These are phyloP conservation scores for Anthoceros angustus DNA, from an alignment of 225 moss, liverwort and hornwort genomes.

Conservation along the genomic window DNA sequence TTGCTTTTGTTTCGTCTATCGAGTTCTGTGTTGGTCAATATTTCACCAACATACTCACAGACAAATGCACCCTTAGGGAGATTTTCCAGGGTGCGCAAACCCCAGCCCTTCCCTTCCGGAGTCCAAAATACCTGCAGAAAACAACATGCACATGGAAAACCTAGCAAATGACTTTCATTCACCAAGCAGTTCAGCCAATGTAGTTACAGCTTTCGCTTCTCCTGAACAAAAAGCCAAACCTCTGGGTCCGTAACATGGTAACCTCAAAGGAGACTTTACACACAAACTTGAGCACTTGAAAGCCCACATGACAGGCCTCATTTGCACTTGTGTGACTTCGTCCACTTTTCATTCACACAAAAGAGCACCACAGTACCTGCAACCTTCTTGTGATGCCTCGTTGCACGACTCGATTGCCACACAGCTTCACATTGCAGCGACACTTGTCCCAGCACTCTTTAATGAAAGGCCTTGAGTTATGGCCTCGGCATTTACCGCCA, in stretches of 20 bases:
- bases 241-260: background rate
- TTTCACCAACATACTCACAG: constrained; percentile 50
- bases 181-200: background rate
- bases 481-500: constrained; percentile 56
- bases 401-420: constrained; percentile 85
- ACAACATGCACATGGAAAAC: background rate
- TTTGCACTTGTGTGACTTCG: background rate
- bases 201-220: no score
- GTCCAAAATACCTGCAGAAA: constrained; percentile 44
- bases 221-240: background rate
- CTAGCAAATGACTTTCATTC: background rate
- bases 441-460: constrained; percentile 99
- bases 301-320: background rate
- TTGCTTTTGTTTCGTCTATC: constrained; percentile 31
- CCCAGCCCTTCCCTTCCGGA: constrained; percentile 55
- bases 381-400: constrained; percentile 38
- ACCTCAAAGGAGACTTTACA: background rate
- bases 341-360: background rate
- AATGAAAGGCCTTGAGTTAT: constrained; percentile 45
- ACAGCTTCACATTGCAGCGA: constrained; percentile 38
- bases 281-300: background rate
- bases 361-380: constrained; percentile 28
- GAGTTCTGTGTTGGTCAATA: constrained; percentile 48
- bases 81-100: constrained; percentile 36
- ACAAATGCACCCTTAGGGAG: constrained; percentile 51